Conservation (phyloP, 176 grass and related monocot species). For the Oryza meyeriana region DNA sequence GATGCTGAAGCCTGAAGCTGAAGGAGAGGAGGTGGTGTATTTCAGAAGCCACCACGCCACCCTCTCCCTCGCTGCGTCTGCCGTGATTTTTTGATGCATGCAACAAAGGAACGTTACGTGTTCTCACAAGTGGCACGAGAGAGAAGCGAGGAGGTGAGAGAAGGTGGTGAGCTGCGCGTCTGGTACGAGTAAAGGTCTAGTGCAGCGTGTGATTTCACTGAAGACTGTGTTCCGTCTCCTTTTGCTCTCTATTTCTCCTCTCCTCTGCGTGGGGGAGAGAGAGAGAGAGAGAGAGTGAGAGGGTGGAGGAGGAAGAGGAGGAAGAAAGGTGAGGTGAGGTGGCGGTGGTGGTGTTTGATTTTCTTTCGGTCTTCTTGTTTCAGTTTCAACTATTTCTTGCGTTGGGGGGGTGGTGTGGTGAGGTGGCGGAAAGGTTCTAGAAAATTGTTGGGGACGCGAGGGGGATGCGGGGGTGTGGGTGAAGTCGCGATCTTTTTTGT, state of each 20-base stretch:
- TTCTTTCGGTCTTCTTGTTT: neutral
- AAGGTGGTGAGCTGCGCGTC: constrained; percentile 12
- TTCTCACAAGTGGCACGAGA: constrained; percentile 13
- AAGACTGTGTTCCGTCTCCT: constrained; percentile 32
- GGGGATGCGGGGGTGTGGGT: neutral
- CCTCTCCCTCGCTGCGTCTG: constrained; percentile 24
- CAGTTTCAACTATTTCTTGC: constrained; percentile 20
- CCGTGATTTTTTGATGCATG: constrained; percentile 93
- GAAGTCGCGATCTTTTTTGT: constrained; percentile 3
- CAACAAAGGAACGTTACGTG: constrained; percentile 44
- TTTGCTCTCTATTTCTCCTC: neutral
- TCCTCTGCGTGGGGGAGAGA: neutral
- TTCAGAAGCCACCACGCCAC: neutral
- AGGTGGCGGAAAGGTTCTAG: neutral
- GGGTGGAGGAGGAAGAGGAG: neutral
- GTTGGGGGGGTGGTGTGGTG: neutral
- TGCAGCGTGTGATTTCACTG: constrained; percentile 50
- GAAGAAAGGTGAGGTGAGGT: constrained; percentile 18
- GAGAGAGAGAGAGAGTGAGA: neutral
- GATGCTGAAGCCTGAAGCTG: too few species aligned
- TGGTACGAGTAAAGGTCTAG: constrained; percentile 26
- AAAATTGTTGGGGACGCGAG: neutral
- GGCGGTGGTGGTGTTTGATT: constrained; percentile 8
- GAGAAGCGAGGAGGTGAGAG: constrained; percentile 9
- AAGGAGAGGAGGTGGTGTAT: constrained; percentile 14